Evolutionary conservation across 371 early-diverging fungal genomes (phyloP).

Genomic region (Mucor indicus): DNA sequence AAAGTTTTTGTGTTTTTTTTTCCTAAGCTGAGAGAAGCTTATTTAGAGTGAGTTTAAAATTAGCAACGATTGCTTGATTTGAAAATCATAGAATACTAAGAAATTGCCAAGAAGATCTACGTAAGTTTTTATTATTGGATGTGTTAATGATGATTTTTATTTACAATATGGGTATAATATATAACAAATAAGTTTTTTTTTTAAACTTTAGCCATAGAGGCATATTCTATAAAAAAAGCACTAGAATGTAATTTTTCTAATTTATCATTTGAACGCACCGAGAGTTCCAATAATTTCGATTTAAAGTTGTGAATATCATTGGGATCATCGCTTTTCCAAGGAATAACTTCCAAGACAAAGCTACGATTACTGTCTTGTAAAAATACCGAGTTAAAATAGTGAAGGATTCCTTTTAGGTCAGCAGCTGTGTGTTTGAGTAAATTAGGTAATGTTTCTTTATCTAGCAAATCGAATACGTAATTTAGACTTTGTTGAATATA

Average conservation of each 20-base stretch:
- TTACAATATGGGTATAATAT: too few species aligned
- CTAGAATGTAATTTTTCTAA: conserved; percentile 13
- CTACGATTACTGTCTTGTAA: conserved; percentile 20
- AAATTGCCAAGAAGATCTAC: too few species aligned
- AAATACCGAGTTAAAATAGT: conserved; percentile 36
- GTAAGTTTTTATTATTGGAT: too few species aligned
- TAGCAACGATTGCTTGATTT: too few species aligned
- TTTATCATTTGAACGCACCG: conserved; percentile 14
- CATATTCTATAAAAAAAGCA: conserved; percentile 25
- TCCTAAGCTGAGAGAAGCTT: too few species aligned
- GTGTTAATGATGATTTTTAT: too few species aligned
- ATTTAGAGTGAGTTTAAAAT: too few species aligned
- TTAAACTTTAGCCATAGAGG: conserved; percentile 25
- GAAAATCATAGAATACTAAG: too few species aligned
- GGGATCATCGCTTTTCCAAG: conserved; percentile 32
- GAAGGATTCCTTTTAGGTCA: conserved; percentile 30
- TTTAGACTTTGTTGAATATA: conserved; percentile 22
- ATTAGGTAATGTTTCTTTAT: conserved; percentile 29
- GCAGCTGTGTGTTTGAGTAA: conserved; percentile 29
- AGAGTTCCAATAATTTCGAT: conserved; percentile 18
- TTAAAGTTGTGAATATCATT: conserved; percentile 19
- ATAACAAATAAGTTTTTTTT: too few species aligned
- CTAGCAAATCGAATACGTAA: conserved; percentile 25
- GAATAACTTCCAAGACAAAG: conserved; percentile 27
- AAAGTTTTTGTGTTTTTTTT: too few species aligned